Conservation (phyloP, 78 protist species). For the Creolimax fragrantissima region DNA sequence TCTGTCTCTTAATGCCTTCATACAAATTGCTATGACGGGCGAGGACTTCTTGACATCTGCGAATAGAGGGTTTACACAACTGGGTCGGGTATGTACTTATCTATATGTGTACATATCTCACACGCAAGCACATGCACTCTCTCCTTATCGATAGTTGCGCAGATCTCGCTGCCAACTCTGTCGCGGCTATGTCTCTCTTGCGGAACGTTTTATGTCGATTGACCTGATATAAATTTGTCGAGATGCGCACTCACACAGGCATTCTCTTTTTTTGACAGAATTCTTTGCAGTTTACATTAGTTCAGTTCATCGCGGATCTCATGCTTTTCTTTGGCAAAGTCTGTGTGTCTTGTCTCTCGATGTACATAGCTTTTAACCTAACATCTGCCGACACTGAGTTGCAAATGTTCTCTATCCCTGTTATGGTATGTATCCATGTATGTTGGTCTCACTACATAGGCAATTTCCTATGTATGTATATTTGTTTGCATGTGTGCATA, state of each 20-base stretch:
- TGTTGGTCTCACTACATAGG: too few species aligned
- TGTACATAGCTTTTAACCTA: neutral
- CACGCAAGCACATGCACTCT: too few species aligned
- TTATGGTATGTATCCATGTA: neutral
- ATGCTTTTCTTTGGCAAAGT: neutral
- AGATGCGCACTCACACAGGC: too few species aligned
- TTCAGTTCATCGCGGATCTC: neutral
- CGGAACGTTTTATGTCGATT: too few species aligned
- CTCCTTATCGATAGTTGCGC: too few species aligned
- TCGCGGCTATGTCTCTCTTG: too few species aligned
- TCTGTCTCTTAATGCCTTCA: neutral
- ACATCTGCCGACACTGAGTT: neutral
- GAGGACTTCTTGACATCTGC: neutral
- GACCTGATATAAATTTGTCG: too few species aligned
- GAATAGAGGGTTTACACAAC: neutral
- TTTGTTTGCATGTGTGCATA: neutral
- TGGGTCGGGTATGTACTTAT: neutral
- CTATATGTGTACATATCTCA: too few species aligned
- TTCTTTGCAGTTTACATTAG: neutral
- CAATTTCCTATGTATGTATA: neutral
- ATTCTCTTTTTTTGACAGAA: too few species aligned
- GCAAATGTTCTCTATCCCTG: neutral
- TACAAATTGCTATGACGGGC: neutral
- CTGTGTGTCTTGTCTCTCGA: neutral
- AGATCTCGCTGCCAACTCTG: too few species aligned